Base-by-base conservation (phyloP, 306 rosid genomes). In the Casuarina equisetifolia region DNA sequence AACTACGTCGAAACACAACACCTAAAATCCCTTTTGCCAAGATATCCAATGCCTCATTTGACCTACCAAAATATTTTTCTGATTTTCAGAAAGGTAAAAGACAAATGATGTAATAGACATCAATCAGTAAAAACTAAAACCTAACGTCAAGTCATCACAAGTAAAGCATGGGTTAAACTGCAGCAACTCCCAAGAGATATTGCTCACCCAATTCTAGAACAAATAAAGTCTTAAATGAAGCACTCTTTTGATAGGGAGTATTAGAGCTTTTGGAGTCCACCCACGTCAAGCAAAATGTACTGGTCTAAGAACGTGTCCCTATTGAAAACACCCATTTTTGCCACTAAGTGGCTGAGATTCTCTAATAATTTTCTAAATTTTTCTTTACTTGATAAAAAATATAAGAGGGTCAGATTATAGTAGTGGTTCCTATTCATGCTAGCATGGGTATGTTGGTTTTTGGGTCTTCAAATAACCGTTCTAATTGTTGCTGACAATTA, bases 1-100 rank as follows among this genome's bases (percentile, higher is more conserved):
- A 82, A 77, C 73, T 80, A 16, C 8, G 17, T 38, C 51, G 50
- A 63, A 52, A 58, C 25, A 49, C 32, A 38, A 59, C 72, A 42
- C 53, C 11, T 53, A 20, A 42, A 59, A 59, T 35, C 67, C 67
- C 67, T 25, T 66, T 25, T 17, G 20, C 50, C 50, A 66, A 66
- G 69, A 62, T 61, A 61, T 43, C 16, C 3, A 36, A 36, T 61
- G 68, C 42, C n/a, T 35, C 42, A 35, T 35, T 61, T 35, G 42
- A 61, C 68, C 16, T 10, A 61, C 43, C 67, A 35, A 35, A 11
- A 2, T 38, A 7, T 61, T 0, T 15, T 5, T 32, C 0, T 4
- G 6, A 0, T 58, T 6, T 20, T 9, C 5, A 20, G 20, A 35
- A 61, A 17, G 10, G 9, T 5, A n/a, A 8, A 20, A 20, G 4